Conservation (phyloP, 345 rosid species). For the Corchorus olitorius region DNA sequence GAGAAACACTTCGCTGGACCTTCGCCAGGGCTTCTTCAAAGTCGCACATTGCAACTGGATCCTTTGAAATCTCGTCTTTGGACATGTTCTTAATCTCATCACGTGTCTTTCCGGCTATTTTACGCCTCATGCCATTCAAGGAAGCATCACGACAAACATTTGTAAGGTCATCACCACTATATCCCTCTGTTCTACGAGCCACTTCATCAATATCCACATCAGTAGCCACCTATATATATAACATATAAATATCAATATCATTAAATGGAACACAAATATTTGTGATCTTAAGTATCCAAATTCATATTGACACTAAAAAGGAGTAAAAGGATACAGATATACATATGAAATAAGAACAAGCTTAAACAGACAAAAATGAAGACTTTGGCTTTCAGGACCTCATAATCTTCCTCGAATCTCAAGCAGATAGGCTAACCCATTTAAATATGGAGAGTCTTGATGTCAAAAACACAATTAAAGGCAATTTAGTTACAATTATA, state of each 20-base stretch:
- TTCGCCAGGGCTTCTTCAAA: constrained; percentile 92
- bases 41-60: constrained; percentile 99
- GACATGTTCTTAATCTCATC: constrained; percentile 99
- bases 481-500: too few species aligned
- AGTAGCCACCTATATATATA: constrained; percentile 60
- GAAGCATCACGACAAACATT: constrained; percentile 98
- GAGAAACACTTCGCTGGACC: constrained; percentile 96
- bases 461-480: background rate
- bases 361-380: background rate
- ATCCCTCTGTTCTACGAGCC: constrained; percentile 87
- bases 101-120: constrained; percentile 97
- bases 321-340: background rate
- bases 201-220: constrained; percentile 94
- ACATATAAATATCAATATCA: background rate
- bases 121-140: constrained; percentile 98
- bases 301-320: background rate
- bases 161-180: constrained; percentile 99
- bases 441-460: background rate
- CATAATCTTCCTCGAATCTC: background rate
- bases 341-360: background rate
- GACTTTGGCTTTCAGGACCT: background rate
- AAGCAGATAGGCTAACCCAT: background rate
- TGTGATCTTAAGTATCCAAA: background rate
- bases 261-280: background rate
- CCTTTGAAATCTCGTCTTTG: constrained; percentile 95